A percentile compares a stretch with the other conserved stretches of the same genome.
phyloP scores from a whole-genome alignment of 208 protist genomes.

The Crithidia thermophila region DNA sequence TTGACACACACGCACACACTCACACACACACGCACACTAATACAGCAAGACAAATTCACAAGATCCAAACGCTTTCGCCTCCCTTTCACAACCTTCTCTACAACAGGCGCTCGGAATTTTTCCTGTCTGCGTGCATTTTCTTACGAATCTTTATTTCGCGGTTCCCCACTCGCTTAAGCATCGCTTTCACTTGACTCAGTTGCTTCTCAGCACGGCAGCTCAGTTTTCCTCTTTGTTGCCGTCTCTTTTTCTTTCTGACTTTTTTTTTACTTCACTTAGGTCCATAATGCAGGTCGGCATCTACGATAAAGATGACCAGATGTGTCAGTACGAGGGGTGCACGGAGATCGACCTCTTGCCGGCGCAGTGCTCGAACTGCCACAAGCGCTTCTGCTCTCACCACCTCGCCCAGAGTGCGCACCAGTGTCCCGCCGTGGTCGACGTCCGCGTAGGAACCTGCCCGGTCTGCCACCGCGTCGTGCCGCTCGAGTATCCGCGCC shows the following conservation, averaged over 20 bases:
- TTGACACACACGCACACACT: no score
- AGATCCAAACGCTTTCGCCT: no score
- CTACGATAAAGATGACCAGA: slow-evolving; percentile 68
- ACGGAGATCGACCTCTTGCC: slow-evolving; percentile 74
- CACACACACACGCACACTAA: no score
- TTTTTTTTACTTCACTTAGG: slow-evolving; percentile 1
- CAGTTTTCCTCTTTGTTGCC: no score
- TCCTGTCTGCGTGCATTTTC: no score
- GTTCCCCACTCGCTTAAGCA: not conserved
- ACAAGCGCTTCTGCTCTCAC: slow-evolving; percentile 74
- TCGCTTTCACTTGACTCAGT: not conserved
- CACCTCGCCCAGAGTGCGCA: slow-evolving; percentile 72
- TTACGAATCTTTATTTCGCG: slow-evolving; percentile 10
- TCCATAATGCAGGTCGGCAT: slow-evolving; percentile 84
- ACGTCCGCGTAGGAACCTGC: slow-evolving; percentile 46
- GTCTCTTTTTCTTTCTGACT: slow-evolving; percentile 3
- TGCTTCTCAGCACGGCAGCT: not conserved
- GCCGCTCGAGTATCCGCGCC: slow-evolving; percentile 52
- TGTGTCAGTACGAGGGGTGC: slow-evolving; percentile 74
- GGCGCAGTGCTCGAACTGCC: slow-evolving; percentile 69
- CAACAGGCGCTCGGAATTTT: no score
- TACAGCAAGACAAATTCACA: no score
- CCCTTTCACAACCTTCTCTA: no score
- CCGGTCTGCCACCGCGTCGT: slow-evolving; percentile 61
- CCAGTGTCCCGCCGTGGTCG: slow-evolving; percentile 46